Evolutionary conservation across 495 filamentous ascomycete species (phyloP), one percentile per base, ranked within the genome.

Genomic region (Hypoxylon rickii): DNA sequence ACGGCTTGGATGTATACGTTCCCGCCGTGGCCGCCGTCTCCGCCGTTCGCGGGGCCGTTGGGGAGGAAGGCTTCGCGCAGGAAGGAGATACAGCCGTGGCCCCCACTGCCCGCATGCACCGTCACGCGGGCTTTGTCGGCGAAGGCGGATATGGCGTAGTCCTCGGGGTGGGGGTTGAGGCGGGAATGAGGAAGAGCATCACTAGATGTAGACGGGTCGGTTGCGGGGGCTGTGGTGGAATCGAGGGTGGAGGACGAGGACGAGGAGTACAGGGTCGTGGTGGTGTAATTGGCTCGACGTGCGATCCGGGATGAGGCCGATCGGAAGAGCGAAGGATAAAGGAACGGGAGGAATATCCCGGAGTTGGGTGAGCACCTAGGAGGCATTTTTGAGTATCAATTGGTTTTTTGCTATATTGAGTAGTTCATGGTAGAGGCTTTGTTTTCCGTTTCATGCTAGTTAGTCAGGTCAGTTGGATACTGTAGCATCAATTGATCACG

Each of bases 1-100:
- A 96, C 85, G 3, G 94, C 92, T 70, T 97, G 95, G 47, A 98
- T 94, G 74, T 94, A 97, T 55, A 98, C 76, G 63, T 86, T 92
- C 15, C 94, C 94, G 38, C 94, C 94, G 44, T 81, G 87, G 11
- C 94, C 94, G 21, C 94, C 94, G 70, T 97, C 90, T 41, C 94
- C 94, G 40, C 94, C 95, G 70, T 97, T 97, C n/a, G 94, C 79
- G n/a, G 93, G 93, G 0, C 94, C 94, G 46, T 90, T 81, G 39
- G 84, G 80, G 17, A 96, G 77, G 69, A 84, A 97, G 51, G 92
- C 92, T 61, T 98, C 94, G 1, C 92, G 85, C 31, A 95, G 76
- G 69, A 95, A 98, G 0, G 94, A 92, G 43, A 96, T 87, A 66
- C 94, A 98, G 43, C 94, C 94, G 61, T 96, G 81, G 0, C 94